Conservation (phyloP, 129 eudicot species). For the Deinandra increscens region DNA sequence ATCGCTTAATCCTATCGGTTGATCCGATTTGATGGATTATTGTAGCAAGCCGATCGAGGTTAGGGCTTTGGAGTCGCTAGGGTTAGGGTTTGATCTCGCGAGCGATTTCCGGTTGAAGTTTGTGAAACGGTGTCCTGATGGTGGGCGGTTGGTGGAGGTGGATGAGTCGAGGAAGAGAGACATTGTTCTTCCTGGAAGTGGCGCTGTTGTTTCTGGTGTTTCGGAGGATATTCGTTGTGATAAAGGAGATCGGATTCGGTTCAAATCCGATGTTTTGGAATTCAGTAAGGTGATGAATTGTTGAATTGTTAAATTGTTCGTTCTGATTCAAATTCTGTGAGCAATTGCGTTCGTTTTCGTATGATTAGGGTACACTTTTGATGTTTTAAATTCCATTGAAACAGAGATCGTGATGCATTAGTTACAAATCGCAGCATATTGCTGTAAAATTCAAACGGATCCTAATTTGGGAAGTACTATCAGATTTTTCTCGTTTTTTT, state of each 20-base stretch:
- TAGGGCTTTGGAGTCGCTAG: constrained; percentile 62
- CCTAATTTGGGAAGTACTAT: constrained; percentile 18
- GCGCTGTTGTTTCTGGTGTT: constrained; percentile 46
- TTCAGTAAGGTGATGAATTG: constrained; percentile 56
- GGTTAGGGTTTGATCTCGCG: constrained; percentile 89
- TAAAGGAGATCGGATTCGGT: constrained; percentile 85
- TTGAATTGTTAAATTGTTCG: not conserved
- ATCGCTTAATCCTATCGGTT: not conserved
- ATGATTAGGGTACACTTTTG: constrained; percentile 7
- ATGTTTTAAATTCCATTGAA: not conserved
- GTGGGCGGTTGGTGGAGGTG: constrained; percentile 59
- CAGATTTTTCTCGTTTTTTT: not conserved
- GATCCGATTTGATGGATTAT: constrained; percentile 23
- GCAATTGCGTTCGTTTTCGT: constrained; percentile 8
- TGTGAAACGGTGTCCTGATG: constrained; percentile 56
- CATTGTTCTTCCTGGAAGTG: constrained; percentile 58
- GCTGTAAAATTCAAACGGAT: constrained; percentile 1
- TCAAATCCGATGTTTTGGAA: constrained; percentile 83
- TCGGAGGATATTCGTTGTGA: constrained; percentile 77
- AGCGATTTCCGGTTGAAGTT: constrained; percentile 84
- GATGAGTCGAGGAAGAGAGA: constrained; percentile 52
- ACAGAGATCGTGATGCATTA: not conserved
- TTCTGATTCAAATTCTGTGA: not conserved
- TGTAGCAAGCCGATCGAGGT: constrained; percentile 46
- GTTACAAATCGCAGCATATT: not conserved